Percentiles rank a stretch among this genome's conserved stretches.
These are phyloP conservation scores for Penicillium diatomitis DNA, from an alignment of 495 filamentous ascomycete genomes.

Conservation along the genomic window DNA sequence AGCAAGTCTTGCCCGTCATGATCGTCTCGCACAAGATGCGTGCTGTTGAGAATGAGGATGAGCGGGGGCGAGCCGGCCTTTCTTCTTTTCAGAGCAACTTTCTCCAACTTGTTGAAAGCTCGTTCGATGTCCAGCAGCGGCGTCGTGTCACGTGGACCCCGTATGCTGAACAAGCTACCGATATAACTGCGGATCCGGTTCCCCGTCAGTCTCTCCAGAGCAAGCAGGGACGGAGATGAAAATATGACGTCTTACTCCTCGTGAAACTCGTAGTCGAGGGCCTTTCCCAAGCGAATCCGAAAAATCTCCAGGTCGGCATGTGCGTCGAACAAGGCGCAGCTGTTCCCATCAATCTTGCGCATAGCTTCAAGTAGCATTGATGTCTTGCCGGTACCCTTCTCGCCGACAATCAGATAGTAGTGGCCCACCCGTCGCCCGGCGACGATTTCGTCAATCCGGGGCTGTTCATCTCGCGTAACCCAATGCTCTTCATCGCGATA, in stretches of 20 bases:
- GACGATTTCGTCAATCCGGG: constrained; percentile 68
- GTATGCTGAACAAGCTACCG: constrained; percentile 86
- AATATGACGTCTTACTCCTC: constrained; percentile 35
- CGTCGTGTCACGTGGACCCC: constrained; percentile 82
- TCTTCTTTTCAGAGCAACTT: constrained; percentile 71
- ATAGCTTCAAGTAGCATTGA: constrained; percentile 94
- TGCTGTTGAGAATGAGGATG: constrained; percentile 82
- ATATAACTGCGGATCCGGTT: constrained; percentile 63
- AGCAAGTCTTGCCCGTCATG: constrained; percentile 84
- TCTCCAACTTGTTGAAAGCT: constrained; percentile 95
- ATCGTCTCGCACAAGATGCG: constrained; percentile 83
- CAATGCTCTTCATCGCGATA: constrained; percentile 59
- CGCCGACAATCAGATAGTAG: constrained; percentile 89
- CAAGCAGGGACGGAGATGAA: neutral
- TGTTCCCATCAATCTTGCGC: constrained; percentile 78
- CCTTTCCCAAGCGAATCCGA: constrained; percentile 81
- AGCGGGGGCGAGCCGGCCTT: constrained; percentile 52
- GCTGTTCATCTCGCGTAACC: constrained; percentile 74
- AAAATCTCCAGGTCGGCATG: constrained; percentile 95
- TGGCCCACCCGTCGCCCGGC: constrained; percentile 59
- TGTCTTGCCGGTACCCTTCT: constrained; percentile 93
- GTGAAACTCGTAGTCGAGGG: constrained; percentile 87
- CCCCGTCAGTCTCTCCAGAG: no score
- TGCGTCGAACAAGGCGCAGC: constrained; percentile 87
- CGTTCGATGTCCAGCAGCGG: constrained; percentile 90